Base-by-base conservation (phyloP, 23 red algal genomes). In the Chondrus crispus region DNA sequence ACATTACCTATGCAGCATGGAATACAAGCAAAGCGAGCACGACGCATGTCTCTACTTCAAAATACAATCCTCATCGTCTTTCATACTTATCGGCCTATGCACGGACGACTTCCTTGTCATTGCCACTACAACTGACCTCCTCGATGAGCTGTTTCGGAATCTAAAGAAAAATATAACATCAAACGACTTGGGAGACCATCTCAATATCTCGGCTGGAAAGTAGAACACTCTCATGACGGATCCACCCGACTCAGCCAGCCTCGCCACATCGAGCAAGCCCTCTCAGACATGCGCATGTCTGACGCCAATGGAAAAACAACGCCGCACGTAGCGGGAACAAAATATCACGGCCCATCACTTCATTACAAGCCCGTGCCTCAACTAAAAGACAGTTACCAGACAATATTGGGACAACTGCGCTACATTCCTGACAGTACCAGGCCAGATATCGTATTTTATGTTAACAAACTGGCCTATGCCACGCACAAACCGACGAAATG, bases 71-170 rank as follows among this genome's bases (percentile, higher is more conserved):
- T 0, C 73, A 62, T 6, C 43, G 9, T 57, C 47, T 8, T 76
- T 39, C 50, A 62, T 48, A 35, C 44, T 79, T 35, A 22, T 89
- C 30, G 66, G 48, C 49, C 85, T 89, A 51, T 45, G 46, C 52
- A 79, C 26, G 26, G 85, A 89, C 57, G 45, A 77, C 49, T 79
- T 41, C 40, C 70, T 89, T 28, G 71, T 77, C 69, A 68, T 70
- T 8, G 38, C 85, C 16, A 76, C 85, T 30, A 51, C 52, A 24
- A 79, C 26, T 13, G 2, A 26, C 22, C 70, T 52, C 18, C 38
- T 79, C 46, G 69, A 89, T 70, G 62, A 22, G 38, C 73, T 79
- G 18, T 89, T 49, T 47, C 26, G 35, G 35, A 19, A 66, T 9
- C 35, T 66, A 66, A 66, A 32, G 26, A 66, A 0, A 14, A 14